Base-by-base conservation (phyloP, 306 rosid species). In the Luffa acutangula region DNA sequence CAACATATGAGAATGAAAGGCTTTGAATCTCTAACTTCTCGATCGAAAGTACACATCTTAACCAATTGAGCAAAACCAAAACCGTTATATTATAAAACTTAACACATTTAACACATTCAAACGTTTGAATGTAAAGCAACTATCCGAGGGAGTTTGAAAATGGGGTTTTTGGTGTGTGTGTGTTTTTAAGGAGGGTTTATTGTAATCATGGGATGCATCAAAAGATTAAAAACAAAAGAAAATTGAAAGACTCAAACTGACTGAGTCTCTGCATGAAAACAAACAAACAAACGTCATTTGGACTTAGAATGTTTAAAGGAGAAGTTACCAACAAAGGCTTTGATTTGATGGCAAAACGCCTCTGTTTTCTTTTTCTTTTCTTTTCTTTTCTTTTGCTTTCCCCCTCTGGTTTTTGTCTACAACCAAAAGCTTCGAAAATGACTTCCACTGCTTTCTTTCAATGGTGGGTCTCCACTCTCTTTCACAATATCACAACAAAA, bases 301-400 rank as follows among this genome's bases (percentile, higher is more conserved):
- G 79, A 15, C 67, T 80, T 83, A 74, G 87, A 86, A 86, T 85
- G 90, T 87, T 88, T 84, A 88, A 81, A 76, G 75, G 75, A 90
- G 62, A 87, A 85, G 92, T 82, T 80, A 87, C 80, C 89, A 21
- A 72, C 85, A 62, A 59, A 84, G 80, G 52, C 82, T 74, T 49
- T 86, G 87, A 85, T 83, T 86, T 85, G 89, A 90, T 77, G 54
- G 63, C 49, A 54, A 72, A 20, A 59, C 31, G 48, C 58, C 64
- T 74, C 80, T 48, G 6, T 14, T 17, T 64, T 5, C 1, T 3
- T n/a, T n/a, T 39, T 15, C 8, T 9, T 18, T 18, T 37, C 56
- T 12, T 52, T 77, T 79, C 45, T 67, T 59, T 49, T 25, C 69
- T 58, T 78, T 49, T 53, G n/a, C 82, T 15, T 21, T 13, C 21